Base-by-base conservation (phyloP, 139 green algal genomes). In the Micromonas pusilla region DNA sequence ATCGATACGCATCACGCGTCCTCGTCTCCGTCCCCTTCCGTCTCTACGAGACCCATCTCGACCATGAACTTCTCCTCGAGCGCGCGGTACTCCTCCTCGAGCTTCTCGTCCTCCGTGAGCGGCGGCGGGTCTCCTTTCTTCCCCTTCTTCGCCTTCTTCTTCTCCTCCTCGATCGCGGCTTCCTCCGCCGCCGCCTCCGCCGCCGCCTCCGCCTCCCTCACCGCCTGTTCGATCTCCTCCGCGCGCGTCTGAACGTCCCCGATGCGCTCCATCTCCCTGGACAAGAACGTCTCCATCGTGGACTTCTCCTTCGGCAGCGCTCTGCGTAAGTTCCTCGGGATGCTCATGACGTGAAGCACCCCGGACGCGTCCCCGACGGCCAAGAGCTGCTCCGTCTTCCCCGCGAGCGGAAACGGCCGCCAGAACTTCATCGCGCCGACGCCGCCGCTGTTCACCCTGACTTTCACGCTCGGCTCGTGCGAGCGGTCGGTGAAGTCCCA, bases 281-380 rank as follows among this genome's bases (percentile, higher is more conserved):
- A 65, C 31, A 93, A 70, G 77, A 93, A 91, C 3, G 64, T 77
- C 3, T 52, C 65, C 87, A 93, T 88, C 28, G 84, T 75, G 65
- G 85, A 87, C 54, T 85, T 82, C 83, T 96, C 91, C 53, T 87
- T 88, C 0, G 81, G 79, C 52, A 92, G 77, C 1, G 91, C 83
- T 31, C 90, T 76, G 38, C 92, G 82, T 79, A 97, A 83, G 70
- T 86, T 91, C 21, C 91, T 83, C 5, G 92, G 92, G 81, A 97
- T 67, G 82, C 92, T 88, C 84, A 95, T 78, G 70, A 97, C 84
- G 79, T 90, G 90, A 66, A 96, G 76, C 78, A 91, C 84, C 19
- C 90, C 90, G 57, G 30, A 57, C 0, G 75, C 63, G 73, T 87
- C 82, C 28, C 88, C 89, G 1, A 89, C 79, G 0, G 88, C 88